Evolutionary conservation across 768 basidiomycete species (phyloP).

Genomic region (Pulveroboletus sp.): DNA sequence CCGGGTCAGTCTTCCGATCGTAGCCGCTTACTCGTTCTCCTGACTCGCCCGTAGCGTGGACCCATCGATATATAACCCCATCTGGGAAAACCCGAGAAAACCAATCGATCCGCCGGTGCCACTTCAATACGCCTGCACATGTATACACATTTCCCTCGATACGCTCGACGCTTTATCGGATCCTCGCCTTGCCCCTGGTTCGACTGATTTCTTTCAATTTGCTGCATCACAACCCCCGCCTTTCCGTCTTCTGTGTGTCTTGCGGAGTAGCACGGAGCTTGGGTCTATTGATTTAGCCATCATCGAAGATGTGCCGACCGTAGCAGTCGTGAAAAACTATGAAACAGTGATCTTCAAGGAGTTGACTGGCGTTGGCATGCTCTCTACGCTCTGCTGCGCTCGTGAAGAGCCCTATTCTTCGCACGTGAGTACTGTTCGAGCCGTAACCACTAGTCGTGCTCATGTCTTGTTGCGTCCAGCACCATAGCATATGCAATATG

Average conservation of each 20-base stretch:
- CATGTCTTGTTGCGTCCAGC: slow-evolving; percentile 27
- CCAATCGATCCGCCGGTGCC: slow-evolving; percentile 43
- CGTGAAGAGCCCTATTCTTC: slow-evolving; percentile 29
- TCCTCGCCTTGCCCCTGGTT: slow-evolving; percentile 37
- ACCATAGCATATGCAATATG: slow-evolving; percentile 49
- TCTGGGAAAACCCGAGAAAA: slow-evolving; percentile 31
- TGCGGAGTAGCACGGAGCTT: slow-evolving; percentile 39
- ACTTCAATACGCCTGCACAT: slow-evolving; percentile 45
- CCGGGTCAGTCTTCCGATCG: slow-evolving; percentile 12
- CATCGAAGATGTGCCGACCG: slow-evolving; percentile 39
- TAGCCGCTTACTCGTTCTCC: not conserved
- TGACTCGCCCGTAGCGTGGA: slow-evolving; percentile 24
- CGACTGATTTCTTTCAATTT: slow-evolving; percentile 35
- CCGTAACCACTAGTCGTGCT: not conserved
- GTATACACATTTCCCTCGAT: slow-evolving; percentile 40
- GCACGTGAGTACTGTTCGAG: slow-evolving; percentile 15
- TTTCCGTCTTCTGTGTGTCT: slow-evolving; percentile 38
- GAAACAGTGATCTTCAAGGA: slow-evolving; percentile 44
- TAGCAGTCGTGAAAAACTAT: slow-evolving; percentile 42
- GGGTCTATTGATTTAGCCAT: slow-evolving; percentile 41
- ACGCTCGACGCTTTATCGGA: slow-evolving; percentile 44
- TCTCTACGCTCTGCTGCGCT: slow-evolving; percentile 39
- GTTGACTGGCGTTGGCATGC: slow-evolving; percentile 32
- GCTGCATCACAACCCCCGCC: slow-evolving; percentile 36
- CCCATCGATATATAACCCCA: slow-evolving; percentile 31